Evolutionary conservation across 129 eudicot genomes (phyloP), one percentile per base, ranked within the genome.

Genomic region (Helichrysum umbraculigerum): DNA sequence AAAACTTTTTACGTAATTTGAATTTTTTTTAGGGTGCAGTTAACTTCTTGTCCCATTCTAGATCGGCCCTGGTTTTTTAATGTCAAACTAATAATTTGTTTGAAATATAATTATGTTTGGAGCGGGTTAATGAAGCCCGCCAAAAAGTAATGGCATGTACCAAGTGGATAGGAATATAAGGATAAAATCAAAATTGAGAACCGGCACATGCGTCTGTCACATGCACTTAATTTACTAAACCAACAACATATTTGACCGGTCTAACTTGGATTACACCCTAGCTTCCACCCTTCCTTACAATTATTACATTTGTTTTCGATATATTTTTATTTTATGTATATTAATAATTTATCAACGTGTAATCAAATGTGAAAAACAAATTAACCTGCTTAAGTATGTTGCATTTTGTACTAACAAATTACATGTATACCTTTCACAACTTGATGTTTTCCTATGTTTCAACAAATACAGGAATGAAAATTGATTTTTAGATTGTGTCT

Each of bases 251-350:
- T 67, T 76, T 76, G 74, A 67, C 74, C 66, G 52, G 73, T 76
- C 80, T 35, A 76, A 76, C 67, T 33, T 66, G 80, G 58, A 76
- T 66, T 76, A 66, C 80, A 34, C 37, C 80, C 74, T 35, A 68
- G 12, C 22, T 51, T 14, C 12, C 52, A 44, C 5, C 56, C 56
- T 44, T 51, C 42, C 30, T 19, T 25, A 41, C 78, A 33, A 6
- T 25, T 25, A 25, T 25, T 6, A 11, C 14, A 47, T 21, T 32
- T 7, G 21, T 66, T 52, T 30, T 64, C 32, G 10, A 10, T 42
- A 42, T 7, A 37, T 39, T 33, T 0, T 54, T 52, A 16, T 33
- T 0, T 54, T 52, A 16, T 54, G 60, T 54, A 19, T 3, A 16
- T 7, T 15, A 54, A 54, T 15, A 54, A 54, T 19, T 54, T 54